Conservation (phyloP, 306 rosid species). For the Fragaria iinumae region DNA sequence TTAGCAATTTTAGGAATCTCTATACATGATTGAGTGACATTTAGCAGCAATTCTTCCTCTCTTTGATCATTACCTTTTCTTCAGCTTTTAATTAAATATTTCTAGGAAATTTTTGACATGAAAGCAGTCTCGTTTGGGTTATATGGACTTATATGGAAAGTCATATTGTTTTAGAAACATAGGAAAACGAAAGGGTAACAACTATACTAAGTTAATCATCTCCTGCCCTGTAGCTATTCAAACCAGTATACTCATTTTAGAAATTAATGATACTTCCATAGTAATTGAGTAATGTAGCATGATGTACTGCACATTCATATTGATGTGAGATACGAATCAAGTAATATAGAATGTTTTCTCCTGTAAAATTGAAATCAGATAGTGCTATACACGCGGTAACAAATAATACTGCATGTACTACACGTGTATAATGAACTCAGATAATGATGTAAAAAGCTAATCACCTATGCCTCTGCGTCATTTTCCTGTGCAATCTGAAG, state of each 20-base stretch:
- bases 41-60: neutral
- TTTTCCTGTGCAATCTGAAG: slow-evolving; percentile 5
- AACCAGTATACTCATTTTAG: too few species aligned
- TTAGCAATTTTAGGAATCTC: neutral
- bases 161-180: neutral
- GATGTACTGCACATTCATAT: neutral
- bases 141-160: neutral
- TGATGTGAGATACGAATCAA: neutral
- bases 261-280: neutral
- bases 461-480: neutral
- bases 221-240: neutral
- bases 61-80: neutral
- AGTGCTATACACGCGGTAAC: neutral
- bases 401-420: neutral
- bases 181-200: neutral
- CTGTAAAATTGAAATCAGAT: neutral
- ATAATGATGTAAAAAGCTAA: neutral
- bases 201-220: neutral
- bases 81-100: neutral
- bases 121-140: neutral
- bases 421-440: neutral
- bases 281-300: neutral
- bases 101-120: neutral
- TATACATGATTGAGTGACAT: neutral
- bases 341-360: neutral